These are phyloP conservation scores for Globisporangium alternatum DNA, from an alignment of 352 stramenopile genomes.

Conservation along the genomic window DNA sequence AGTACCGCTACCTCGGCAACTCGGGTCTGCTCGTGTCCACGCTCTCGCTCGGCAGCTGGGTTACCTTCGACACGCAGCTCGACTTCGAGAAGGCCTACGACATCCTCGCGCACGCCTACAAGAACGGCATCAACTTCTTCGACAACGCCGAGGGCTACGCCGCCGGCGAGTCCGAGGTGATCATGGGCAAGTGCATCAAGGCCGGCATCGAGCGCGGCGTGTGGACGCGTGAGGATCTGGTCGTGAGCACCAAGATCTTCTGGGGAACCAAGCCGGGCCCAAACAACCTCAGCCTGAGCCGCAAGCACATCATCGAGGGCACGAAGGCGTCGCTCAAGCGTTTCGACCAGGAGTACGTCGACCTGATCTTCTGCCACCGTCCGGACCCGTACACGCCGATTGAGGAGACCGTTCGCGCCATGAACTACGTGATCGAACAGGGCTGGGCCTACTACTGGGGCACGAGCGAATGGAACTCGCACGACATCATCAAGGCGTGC, in stretches of 20 bases:
- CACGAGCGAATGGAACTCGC: slow-evolving; percentile 45
- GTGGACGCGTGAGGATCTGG: slow-evolving; percentile 40
- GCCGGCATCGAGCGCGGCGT: slow-evolving; percentile 24
- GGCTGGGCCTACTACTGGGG: slow-evolving; percentile 47
- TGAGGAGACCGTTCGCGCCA: slow-evolving; percentile 42
- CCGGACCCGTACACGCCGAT: slow-evolving; percentile 28
- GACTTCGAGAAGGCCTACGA: slow-evolving; percentile 23
- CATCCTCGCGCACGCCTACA: slow-evolving; percentile 28
- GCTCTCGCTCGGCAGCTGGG: slow-evolving; percentile 36
- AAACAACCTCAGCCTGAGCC: slow-evolving; percentile 27
- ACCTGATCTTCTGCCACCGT: slow-evolving; percentile 49
- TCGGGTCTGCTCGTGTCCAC: slow-evolving; percentile 43
- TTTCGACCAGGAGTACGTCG: slow-evolving; percentile 40
- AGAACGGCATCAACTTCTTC: slow-evolving; percentile 55
- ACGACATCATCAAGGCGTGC: slow-evolving; percentile 52
- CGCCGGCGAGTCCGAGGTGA: slow-evolving; percentile 26
- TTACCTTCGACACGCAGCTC: slow-evolving; percentile 18
- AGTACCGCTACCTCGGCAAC: slow-evolving; percentile 59
- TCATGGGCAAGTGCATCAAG: slow-evolving; percentile 26
- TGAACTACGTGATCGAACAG: slow-evolving; percentile 38
- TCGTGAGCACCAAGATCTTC: slow-evolving; percentile 65
- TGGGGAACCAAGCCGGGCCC: slow-evolving; percentile 22
- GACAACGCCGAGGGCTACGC: slow-evolving; percentile 47
- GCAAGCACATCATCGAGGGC: slow-evolving; percentile 51
- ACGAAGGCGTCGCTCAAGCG: slow-evolving; percentile 35